A percentile compares a stretch with the other conserved stretches of the same genome.
Evolutionary conservation across 140 eudicot genomes (phyloP).

Genomic region (Stevia rebaudiana): DNA sequence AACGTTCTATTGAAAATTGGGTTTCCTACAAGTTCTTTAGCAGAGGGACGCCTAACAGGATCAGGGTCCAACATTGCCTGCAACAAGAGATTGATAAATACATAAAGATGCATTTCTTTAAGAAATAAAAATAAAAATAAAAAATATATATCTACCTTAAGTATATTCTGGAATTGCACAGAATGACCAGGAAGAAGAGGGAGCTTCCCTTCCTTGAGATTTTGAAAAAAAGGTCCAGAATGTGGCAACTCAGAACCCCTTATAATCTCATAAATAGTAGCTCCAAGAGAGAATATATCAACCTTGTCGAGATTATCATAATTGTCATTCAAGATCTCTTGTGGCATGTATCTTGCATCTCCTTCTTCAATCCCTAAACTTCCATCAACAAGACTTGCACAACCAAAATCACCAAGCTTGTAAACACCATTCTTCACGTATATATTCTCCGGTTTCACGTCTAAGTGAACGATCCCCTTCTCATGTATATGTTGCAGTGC

Average conservation of each 20-base stretch:
- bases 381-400: slow-evolving; percentile 74
- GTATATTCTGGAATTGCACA: slow-evolving; percentile 61
- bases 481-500: slow-evolving; percentile 72
- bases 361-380: slow-evolving; percentile 89
- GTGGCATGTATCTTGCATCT: slow-evolving; percentile 97
- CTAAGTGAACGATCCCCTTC: slow-evolving; percentile 82
- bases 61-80: slow-evolving; percentile 90
- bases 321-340: slow-evolving; percentile 80
- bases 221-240: slow-evolving; percentile 58
- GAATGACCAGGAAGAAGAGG: slow-evolving; percentile 89
- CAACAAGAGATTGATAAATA: slow-evolving; percentile 14
- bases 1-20: slow-evolving; percentile 46
- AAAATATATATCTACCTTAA: slow-evolving; percentile 47
- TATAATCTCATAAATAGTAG: slow-evolving; percentile 65
- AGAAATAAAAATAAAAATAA: too few relatives aligned
- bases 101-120: too few relatives aligned
- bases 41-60: slow-evolving; percentile 76
- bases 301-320: slow-evolving; percentile 86
- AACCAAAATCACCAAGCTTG: slow-evolving; percentile 95
- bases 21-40: slow-evolving; percentile 52
- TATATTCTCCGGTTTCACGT: slow-evolving; percentile 88
- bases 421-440: slow-evolving; percentile 62
- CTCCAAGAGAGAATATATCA: slow-evolving; percentile 85
- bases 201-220: slow-evolving; percentile 70
- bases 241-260: slow-evolving; percentile 68